Evolutionary conservation across 2,329 filamentous ascomycete genomes (phyloP).

Genomic region (Aspergillus brunneoviolaceus): DNA sequence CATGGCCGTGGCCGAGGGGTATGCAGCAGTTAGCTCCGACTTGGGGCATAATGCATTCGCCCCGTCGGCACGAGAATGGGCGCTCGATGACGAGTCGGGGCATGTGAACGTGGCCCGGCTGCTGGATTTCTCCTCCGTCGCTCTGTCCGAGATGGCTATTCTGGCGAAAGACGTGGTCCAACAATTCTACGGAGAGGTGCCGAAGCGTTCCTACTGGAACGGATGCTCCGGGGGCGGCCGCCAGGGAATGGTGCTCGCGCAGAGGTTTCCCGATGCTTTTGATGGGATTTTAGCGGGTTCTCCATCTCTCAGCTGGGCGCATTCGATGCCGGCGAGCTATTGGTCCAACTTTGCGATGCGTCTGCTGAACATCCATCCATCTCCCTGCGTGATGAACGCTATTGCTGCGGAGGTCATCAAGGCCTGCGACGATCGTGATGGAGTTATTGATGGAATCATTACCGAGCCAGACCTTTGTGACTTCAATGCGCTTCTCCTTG

Average conservation of each 20-base stretch:
- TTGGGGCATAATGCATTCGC: constrained; percentile 1
- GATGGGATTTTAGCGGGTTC: constrained; percentile 54
- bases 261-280: constrained; percentile 56
- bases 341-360: constrained; percentile 12
- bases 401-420: constrained; percentile 4
- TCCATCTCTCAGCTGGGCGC: constrained; percentile 45
- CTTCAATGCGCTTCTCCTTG: constrained; percentile 5
- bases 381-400: constrained; percentile 9
- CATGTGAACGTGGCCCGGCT: constrained; percentile 28
- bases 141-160: constrained; percentile 35
- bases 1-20: constrained; percentile 6
- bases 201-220: constrained; percentile 20
- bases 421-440: constrained; percentile 12
- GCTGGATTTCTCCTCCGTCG: constrained; percentile 34
- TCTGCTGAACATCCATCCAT: neutral
- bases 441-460: constrained; percentile 14
- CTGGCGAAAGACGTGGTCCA: constrained; percentile 30
- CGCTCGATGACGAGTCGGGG: neutral
- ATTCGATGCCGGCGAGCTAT: constrained; percentile 24
- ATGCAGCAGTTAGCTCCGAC: constrained; percentile 10
- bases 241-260: constrained; percentile 38
- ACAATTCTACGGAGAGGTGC: constrained; percentile 29
- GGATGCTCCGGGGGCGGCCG: constrained; percentile 26
- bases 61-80: neutral
- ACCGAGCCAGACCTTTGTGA: constrained; percentile 4